phyloP scores from a whole-genome alignment of 1,139 yeast species.

The Wickerhamiella pararugosa region DNA sequence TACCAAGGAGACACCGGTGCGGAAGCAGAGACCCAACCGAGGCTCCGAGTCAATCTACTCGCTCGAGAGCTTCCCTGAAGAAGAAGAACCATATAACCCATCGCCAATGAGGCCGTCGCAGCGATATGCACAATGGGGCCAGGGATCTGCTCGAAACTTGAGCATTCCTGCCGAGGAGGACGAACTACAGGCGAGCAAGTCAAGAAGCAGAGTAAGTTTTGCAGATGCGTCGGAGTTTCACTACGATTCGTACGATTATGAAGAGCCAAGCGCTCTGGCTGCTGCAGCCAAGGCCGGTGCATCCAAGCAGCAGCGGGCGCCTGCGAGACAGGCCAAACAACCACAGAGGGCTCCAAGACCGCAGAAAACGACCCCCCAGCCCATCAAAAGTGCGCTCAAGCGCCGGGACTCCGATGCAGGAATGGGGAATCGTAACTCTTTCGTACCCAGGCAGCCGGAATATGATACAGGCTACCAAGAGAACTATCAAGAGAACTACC shows the following conservation, averaged over 20 bases:
- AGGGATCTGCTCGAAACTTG: conserved; percentile 21
- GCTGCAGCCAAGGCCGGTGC: conserved; percentile 6
- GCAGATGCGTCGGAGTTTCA: conserved; percentile 11
- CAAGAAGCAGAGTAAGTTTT: conserved; percentile 6
- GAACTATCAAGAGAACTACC: no score
- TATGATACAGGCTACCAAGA: no score
- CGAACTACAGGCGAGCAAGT: conserved; percentile 15
- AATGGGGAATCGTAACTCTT: no score
- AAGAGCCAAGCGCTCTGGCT: conserved; percentile 8
- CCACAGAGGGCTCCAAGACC: neutral
- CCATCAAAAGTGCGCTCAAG: conserved; percentile 5
- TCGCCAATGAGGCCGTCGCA: conserved; percentile 9
- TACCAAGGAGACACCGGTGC: conserved; percentile 21
- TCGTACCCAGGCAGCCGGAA: no score
- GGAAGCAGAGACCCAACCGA: conserved; percentile 5
- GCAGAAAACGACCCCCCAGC: neutral
- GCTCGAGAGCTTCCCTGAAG: conserved; percentile 7
- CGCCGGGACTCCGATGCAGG: neutral
- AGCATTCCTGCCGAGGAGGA: conserved; percentile 25
- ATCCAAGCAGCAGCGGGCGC: neutral
- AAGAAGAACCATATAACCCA: conserved; percentile 4
- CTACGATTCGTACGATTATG: conserved; percentile 15
- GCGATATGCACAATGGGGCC: conserved; percentile 15
- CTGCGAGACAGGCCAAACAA: neutral
- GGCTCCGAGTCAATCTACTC: conserved; percentile 5